phyloP scores from a whole-genome alignment of 768 basidiomycete genomes.

The Peribolospora kevripleyi region DNA sequence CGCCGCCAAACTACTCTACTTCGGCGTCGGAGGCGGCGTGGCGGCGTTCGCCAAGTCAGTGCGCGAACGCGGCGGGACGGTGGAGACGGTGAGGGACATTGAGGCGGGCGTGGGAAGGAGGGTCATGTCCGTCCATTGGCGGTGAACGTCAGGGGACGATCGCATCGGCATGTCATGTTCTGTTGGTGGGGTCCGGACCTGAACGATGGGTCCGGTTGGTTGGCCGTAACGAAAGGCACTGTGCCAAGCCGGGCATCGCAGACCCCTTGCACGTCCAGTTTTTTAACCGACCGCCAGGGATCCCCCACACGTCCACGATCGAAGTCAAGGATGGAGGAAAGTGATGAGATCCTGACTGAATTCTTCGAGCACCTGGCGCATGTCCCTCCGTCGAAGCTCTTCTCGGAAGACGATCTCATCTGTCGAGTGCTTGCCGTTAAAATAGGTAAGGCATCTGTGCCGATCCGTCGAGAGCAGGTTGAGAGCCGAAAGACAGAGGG shows the following conservation, averaged over 20 bases:
- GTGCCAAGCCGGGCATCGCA: too few species aligned
- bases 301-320: too few species aligned
- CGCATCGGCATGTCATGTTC: neutral
- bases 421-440: conserved; percentile 73
- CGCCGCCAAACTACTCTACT: conserved; percentile 77
- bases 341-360: conserved; percentile 59
- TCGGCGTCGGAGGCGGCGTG: conserved; percentile 80
- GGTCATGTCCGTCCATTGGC: conserved; percentile 42
- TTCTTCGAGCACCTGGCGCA: conserved; percentile 56
- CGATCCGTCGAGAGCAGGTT: too few species aligned
- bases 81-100: conserved; percentile 40
- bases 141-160: neutral
- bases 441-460: conserved; percentile 30
- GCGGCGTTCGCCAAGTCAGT: conserved; percentile 43
- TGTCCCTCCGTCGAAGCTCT: conserved; percentile 55
- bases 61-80: conserved; percentile 24
- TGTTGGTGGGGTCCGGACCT: too few species aligned
- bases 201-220: too few species aligned
- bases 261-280: too few species aligned
- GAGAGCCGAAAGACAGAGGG: too few species aligned
- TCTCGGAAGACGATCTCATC: conserved; percentile 84
- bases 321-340: conserved; percentile 6
- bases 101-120: conserved; percentile 45
- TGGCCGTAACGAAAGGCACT: too few species aligned
- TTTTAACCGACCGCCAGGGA: too few species aligned